A percentile compares a stretch with the other conserved stretches of the same genome.
Conservation (phyloP, 1,284 basidiomycete genomes). For the Boletellus sp. region DNA sequence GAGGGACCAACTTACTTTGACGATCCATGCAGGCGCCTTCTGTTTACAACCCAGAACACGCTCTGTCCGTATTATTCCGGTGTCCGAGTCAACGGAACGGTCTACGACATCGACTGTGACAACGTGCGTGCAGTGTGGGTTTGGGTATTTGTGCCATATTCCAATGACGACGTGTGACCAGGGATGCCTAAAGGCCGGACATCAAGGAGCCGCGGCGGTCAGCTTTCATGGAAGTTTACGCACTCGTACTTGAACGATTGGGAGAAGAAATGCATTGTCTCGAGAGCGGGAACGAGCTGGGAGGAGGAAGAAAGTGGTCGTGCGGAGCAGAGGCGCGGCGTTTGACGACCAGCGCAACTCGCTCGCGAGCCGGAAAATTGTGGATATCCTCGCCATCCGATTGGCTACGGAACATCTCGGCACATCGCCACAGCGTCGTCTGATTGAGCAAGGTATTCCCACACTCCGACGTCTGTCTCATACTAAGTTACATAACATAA, state of each 20-base stretch:
- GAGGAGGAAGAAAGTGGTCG: slow-evolving; percentile 20
- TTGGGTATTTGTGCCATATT: slow-evolving; percentile 96
- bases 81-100: slow-evolving; percentile 76
- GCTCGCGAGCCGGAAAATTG: slow-evolving; percentile 19
- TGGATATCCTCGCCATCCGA: slow-evolving; percentile 19
- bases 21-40: slow-evolving; percentile 79
- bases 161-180: slow-evolving; percentile 85
- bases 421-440: background rate
- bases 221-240: slow-evolving; percentile 26
- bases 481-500: too few relatives aligned
- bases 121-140: slow-evolving; percentile 89
- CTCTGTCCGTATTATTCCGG: slow-evolving; percentile 87
- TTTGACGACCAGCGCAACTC: slow-evolving; percentile 8
- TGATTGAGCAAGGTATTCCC: slow-evolving; percentile 7
- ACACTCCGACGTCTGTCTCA: background rate
- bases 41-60: slow-evolving; percentile 84
- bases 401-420: slow-evolving; percentile 29
- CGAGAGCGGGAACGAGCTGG: slow-evolving; percentile 11
- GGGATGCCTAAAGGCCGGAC: slow-evolving; percentile 58
- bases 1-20: slow-evolving; percentile 58
- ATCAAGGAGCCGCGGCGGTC: slow-evolving; percentile 18
- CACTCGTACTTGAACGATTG: slow-evolving; percentile 73
- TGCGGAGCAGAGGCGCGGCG: slow-evolving; percentile 20
- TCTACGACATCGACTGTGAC: slow-evolving; percentile 87
- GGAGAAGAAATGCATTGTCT: slow-evolving; percentile 70